phyloP scores from a whole-genome alignment of 441 rosid species.

The Eutrema salsugineum region DNA sequence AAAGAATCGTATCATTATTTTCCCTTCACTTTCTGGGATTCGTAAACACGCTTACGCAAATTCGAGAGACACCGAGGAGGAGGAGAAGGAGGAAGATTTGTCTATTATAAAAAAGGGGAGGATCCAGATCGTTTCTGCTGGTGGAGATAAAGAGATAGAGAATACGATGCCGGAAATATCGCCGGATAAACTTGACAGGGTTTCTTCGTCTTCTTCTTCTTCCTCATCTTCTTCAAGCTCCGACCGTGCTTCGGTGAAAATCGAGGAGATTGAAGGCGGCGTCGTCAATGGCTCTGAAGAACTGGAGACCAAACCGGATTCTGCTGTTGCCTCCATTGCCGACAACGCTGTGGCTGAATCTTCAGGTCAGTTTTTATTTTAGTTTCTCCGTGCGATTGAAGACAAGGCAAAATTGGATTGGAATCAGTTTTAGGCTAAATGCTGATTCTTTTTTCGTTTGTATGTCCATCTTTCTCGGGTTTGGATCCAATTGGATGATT shows the following conservation, averaged over 20 bases:
- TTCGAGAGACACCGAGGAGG: conserved; percentile 6
- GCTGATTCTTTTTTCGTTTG: not conserved
- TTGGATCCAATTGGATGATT: not conserved
- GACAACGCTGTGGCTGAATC: conserved; percentile 36
- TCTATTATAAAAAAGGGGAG: too few relatives aligned
- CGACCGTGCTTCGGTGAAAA: conserved; percentile 35
- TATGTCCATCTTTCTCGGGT: not conserved
- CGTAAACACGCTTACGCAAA: conserved; percentile 28
- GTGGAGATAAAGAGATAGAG: not conserved
- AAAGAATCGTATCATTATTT: conserved; percentile 21
- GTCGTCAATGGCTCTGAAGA: conserved; percentile 31
- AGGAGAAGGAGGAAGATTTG: too few relatives aligned
- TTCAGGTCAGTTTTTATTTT: conserved; percentile 39
- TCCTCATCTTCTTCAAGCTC: conserved; percentile 39
- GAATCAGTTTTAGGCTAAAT: not conserved
- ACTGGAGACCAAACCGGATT: conserved; percentile 25
- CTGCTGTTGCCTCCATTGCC: conserved; percentile 27
- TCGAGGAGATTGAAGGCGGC: conserved; percentile 42
- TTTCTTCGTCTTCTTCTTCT: conserved; percentile 27
- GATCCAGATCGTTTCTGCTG: conserved; percentile 41
- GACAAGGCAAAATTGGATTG: not conserved
- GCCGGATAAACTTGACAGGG: conserved; percentile 38
- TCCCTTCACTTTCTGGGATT: conserved; percentile 22
- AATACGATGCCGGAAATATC: conserved; percentile 42
- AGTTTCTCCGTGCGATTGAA: not conserved